Percentiles rank a stretch among this genome's conserved stretches.
Evolutionary conservation across 1,284 basidiomycete genomes (phyloP).

Genomic region (Waitea zeae): DNA sequence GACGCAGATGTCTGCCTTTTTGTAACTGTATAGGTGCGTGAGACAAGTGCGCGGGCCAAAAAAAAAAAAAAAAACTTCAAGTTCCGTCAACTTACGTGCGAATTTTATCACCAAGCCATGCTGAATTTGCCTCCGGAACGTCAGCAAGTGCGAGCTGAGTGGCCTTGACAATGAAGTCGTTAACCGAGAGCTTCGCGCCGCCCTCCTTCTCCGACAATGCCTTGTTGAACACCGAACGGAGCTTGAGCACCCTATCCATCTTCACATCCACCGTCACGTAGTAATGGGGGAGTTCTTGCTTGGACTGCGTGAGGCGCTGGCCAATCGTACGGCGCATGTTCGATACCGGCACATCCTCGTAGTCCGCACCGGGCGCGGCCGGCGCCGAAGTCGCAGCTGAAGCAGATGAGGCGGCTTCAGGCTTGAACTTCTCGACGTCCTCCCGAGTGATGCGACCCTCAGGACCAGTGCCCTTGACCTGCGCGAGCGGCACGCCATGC

Average conservation of each 20-base stretch:
- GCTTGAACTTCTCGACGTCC: constrained; percentile 84
- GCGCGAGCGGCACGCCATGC: constrained; percentile 78
- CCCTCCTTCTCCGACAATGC: constrained; percentile 72
- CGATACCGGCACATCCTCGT: constrained; percentile 81
- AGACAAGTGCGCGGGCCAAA: constrained; percentile 3
- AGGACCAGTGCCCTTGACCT: constrained; percentile 92
- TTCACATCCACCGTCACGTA: constrained; percentile 92
- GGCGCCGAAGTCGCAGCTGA: constrained; percentile 23
- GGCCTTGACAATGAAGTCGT: constrained; percentile 98
- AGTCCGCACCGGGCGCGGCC: constrained; percentile 40
- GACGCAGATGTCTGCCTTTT: constrained; percentile 92
- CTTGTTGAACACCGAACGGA: constrained; percentile 94
- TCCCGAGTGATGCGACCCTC: constrained; percentile 87
- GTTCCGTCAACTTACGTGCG: constrained; percentile 48
- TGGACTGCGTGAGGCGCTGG: constrained; percentile 79
- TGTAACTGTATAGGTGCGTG: constrained; percentile 49
- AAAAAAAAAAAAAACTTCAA: constrained; percentile 3
- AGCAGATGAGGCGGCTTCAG: constrained; percentile 25
- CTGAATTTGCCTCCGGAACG: constrained; percentile 95
- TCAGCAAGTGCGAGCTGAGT: constrained; percentile 81
- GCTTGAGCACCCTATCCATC: constrained; percentile 93
- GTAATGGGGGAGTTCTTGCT: constrained; percentile 93
- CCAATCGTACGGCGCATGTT: constrained; percentile 96
- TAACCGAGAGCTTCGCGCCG: constrained; percentile 85
- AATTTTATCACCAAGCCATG: constrained; percentile 94